Evolutionary conservation across 768 basidiomycete genomes (phyloP), one percentile per base, ranked within the genome.

Genomic region (Tylopilus cervinicoccineus): DNA sequence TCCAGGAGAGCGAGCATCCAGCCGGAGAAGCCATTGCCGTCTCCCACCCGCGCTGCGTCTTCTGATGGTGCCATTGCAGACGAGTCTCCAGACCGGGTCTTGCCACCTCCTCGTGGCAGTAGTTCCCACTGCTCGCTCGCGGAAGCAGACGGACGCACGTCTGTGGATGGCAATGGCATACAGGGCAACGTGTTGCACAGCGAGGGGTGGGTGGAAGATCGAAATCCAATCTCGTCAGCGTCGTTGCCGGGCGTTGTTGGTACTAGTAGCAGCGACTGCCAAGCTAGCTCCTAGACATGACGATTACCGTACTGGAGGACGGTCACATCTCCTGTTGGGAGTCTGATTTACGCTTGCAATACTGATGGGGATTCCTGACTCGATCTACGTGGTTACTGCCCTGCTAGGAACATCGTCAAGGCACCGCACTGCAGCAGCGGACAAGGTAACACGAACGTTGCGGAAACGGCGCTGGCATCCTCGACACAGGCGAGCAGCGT

Each of bases 11-110:
- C 60, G 42, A 60, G 55, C 43, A 43, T 20, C 38, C 62, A 52
- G 51, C 38, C 40, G 45, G 69, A 64, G 37, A 72, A 59, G 46
- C 61, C 61, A 34, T 54, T 56, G 10, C 57, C 65, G 31, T 55
- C 64, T 50, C 57, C 60, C 38, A 42, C 57, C 22, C 65, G 63
- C 49, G 32, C 23, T 36, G 31, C 32, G 29, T 26, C 51, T 54
- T 46, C 45, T 26, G 53, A 53, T 53, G 53, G 48, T 38, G 20
- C 43, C 27, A 48, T 47, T 38, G 38, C 23, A 34, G 59, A 51
- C 29, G 54, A 56, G 22, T 19, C n/a, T 28, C 47, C 53, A 1
- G 53, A 68, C 40, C 43, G 26, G 47, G 66, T 54, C 42, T 42
- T 52, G 24, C 52, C 57, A 53, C 58, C 58, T 3, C 60, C 58